Base-by-base conservation (phyloP, 169 alveolate genomes). In the Toxoplasma gondii region DNA sequence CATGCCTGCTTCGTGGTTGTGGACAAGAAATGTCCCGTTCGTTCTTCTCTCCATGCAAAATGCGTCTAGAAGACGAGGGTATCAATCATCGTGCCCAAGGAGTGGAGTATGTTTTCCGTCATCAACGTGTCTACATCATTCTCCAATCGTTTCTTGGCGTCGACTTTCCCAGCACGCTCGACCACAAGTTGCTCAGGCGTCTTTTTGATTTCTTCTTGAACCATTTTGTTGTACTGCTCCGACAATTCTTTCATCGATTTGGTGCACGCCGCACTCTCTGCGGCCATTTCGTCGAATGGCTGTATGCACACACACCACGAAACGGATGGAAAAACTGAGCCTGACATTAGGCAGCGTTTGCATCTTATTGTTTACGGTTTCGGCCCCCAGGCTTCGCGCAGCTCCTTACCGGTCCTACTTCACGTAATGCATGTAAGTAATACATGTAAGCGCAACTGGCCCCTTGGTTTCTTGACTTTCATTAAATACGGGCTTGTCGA, bases 121-220 rank as follows among this genome's bases (percentile, higher is more conserved):
- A 97, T 34, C 39, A 97, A 81, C 29, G 93, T 91, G 49, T 96
- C 98, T 19, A 97, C 97, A 67, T 97, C 97, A 31, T 88, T 78
- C 86, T 96, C 96, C 70, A 98, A 78, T 88, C 98, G 98, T 91
- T 96, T 98, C 95, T 98, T 98, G n/a, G 99, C 99, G 94, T 98
- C 99, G 78, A 98, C 94, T 96, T 98, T 98, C 49, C 99, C 99
- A 34, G 98, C 99, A 86, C 97, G 98, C 84, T 97, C 97, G 0
- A 98, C 97, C 39, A 97, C 97, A 9, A 99, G 97, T 95, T 99
- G 99, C 93, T 99, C 99, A 38, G 98, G 98, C 12, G 99, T 98
- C 96, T 98, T 98, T 74, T 98, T 98, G 91, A 98, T 94, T 96
- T 99, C 99, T 74, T 98, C 99, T 96, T 98, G 98, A 44, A 99